A percentile compares a stretch with the other conserved stretches of the same genome.
These are phyloP conservation scores for Neophaeococcomyces mojaviensis DNA, from an alignment of 2,329 filamentous ascomycete species.

Conservation along the genomic window DNA sequence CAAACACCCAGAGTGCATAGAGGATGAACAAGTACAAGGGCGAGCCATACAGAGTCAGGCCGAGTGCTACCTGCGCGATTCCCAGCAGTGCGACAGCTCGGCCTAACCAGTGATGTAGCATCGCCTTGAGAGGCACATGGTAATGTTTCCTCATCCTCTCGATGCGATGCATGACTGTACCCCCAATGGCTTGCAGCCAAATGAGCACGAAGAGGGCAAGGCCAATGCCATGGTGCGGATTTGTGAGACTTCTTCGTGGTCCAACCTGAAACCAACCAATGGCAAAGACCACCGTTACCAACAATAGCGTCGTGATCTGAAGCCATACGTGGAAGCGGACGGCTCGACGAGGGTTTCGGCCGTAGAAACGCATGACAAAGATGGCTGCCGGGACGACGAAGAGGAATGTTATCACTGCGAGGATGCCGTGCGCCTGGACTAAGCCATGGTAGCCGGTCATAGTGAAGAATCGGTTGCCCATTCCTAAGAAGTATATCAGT, in stretches of 20 bases:
- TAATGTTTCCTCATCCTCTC: slow-evolving; percentile 46
- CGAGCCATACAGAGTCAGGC: slow-evolving; percentile 85
- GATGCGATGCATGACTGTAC: slow-evolving; percentile 48
- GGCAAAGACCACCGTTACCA: slow-evolving; percentile 55
- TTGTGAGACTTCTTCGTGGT: slow-evolving; percentile 51
- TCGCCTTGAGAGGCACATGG: slow-evolving; percentile 51
- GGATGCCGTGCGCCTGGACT: slow-evolving; percentile 52
- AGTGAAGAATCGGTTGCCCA: slow-evolving; percentile 58
- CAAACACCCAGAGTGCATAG: slow-evolving; percentile 69
- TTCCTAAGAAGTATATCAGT: slow-evolving; percentile 39
- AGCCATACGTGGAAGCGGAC: slow-evolving; percentile 57
- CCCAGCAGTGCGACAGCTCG: slow-evolving; percentile 70
- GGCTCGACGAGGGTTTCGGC: slow-evolving; percentile 47
- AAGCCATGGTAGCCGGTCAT: slow-evolving; percentile 52
- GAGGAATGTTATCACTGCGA: slow-evolving; percentile 56
- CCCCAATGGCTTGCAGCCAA: slow-evolving; percentile 51
- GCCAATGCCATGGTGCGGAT: slow-evolving; percentile 61
- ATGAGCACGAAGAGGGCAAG: slow-evolving; percentile 56
- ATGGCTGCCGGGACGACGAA: slow-evolving; percentile 53
- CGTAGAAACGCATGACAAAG: slow-evolving; percentile 54
- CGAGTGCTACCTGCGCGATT: slow-evolving; percentile 78
- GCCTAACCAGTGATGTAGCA: slow-evolving; percentile 84
- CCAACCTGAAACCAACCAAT: slow-evolving; percentile 59
- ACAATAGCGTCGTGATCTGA: slow-evolving; percentile 52
- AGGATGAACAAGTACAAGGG: slow-evolving; percentile 78